Percentiles rank a stretch among this genome's conserved stretches.
Evolutionary conservation across 108 stramenopile genomes (phyloP).

Genomic region (Aurantiochytrium sp.): DNA sequence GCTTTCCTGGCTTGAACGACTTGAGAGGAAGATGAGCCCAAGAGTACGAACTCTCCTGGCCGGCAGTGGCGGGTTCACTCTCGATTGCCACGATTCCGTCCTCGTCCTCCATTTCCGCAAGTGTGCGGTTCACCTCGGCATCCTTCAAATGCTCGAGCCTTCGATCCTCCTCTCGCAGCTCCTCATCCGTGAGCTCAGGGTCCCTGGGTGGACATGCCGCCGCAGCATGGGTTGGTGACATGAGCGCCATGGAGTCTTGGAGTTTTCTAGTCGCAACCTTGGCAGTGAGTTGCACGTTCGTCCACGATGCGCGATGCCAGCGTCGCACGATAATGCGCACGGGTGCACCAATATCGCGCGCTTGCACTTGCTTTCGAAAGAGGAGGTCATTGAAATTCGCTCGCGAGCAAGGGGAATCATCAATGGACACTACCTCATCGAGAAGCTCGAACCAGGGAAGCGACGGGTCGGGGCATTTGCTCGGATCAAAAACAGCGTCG

Average conservation of each 20-base stretch:
- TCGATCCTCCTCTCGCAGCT: neutral
- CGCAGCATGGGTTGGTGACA: neutral
- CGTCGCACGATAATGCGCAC: neutral
- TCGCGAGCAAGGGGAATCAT: neutral
- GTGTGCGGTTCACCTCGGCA: neutral
- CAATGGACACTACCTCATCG: neutral
- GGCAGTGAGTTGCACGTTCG: neutral
- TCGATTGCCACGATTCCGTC: neutral
- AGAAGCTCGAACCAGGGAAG: neutral
- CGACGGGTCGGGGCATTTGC: neutral
- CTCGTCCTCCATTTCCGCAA: neutral
- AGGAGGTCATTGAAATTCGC: neutral
- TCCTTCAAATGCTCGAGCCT: neutral
- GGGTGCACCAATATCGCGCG: neutral
- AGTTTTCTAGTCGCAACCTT: neutral
- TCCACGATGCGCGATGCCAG: neutral
- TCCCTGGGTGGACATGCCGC: neutral
- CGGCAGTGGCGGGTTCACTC: neutral
- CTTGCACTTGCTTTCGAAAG: neutral
- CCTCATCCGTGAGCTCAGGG: neutral
- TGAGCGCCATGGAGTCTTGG: too few relatives aligned
- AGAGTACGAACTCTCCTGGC: neutral
- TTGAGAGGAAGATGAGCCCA: neutral
- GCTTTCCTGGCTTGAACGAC: neutral
- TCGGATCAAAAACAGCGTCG: too few relatives aligned